Evolutionary conservation across 2,329 filamentous ascomycete genomes (phyloP).

Genomic region (Rhinocladiella mackenziei): DNA sequence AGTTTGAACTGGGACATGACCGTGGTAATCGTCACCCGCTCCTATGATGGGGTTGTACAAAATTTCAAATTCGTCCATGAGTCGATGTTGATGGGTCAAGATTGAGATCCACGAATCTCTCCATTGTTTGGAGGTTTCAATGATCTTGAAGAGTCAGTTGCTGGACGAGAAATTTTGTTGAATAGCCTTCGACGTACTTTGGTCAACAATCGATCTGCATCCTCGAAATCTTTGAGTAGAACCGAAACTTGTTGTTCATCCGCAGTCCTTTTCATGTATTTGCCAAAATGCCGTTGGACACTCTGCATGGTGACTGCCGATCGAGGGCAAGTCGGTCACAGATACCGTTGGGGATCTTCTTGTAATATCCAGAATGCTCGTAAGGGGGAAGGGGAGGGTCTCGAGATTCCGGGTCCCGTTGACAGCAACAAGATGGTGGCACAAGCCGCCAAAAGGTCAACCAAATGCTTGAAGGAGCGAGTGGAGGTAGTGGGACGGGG

Average conservation of each 20-base stretch:
- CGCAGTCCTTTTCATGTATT: constrained; percentile 65
- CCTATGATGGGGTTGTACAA: constrained; percentile 74
- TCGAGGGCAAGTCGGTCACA: constrained; percentile 12
- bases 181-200: constrained; percentile 51
- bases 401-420: background rate
- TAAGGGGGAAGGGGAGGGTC: background rate
- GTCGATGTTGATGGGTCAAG: constrained; percentile 62
- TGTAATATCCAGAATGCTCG: background rate
- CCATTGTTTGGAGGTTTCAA: constrained; percentile 71
- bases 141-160: constrained; percentile 52
- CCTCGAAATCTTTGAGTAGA: constrained; percentile 73
- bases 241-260: constrained; percentile 73
- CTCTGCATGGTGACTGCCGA: constrained; percentile 55
- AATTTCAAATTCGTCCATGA: constrained; percentile 64
- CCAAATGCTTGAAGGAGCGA: constrained; percentile 6
- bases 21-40: constrained; percentile 55
- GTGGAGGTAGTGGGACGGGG: constrained; percentile 2
- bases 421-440: background rate
- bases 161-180: constrained; percentile 9
- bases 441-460: background rate
- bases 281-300: constrained; percentile 70
- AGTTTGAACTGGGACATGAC: constrained; percentile 56
- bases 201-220: constrained; percentile 69
- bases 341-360: background rate
- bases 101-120: constrained; percentile 74